Evolutionary conservation across 345 rosid genomes (phyloP).

Genomic region (Arabis alpina): DNA sequence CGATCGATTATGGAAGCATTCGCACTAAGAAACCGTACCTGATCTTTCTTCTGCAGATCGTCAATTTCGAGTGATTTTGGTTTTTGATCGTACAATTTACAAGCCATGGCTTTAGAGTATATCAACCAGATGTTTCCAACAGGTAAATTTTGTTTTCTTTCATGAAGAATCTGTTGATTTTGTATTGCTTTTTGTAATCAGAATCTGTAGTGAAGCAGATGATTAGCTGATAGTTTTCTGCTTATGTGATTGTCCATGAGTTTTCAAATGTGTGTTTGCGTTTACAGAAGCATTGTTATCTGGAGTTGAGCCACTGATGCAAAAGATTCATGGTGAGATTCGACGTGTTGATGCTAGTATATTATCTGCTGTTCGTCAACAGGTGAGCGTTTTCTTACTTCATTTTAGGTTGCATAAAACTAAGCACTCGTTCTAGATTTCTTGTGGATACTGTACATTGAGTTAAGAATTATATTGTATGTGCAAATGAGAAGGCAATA

Average conservation of each 20-base stretch:
- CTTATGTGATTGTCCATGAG: conserved; percentile 2
- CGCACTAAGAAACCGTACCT: background rate
- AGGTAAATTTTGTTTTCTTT: conserved; percentile 47
- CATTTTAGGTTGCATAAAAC: background rate
- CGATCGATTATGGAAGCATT: conserved; percentile 12
- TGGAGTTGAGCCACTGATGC: conserved; percentile 98
- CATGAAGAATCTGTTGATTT: conserved; percentile 1
- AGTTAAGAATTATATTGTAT: conserved; percentile 15
- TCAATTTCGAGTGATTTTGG: conserved; percentile 32
- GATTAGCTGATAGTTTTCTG: conserved; percentile 26
- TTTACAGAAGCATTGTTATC: conserved; percentile 90
- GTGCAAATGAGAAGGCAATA: background rate
- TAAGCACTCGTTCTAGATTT: conserved; percentile 10
- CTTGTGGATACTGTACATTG: conserved; percentile 20
- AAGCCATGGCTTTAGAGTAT: conserved; percentile 87
- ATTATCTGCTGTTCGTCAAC: conserved; percentile 95
- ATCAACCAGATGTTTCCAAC: conserved; percentile 99
- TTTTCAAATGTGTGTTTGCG: conserved; percentile 28
- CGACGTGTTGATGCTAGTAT: conserved; percentile 94
- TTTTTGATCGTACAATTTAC: conserved; percentile 20
- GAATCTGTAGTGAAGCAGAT: conserved; percentile 1
- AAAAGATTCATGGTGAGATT: conserved; percentile 91
- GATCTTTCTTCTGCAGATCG: conserved; percentile 35
- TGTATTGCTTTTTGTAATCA: conserved; percentile 7
- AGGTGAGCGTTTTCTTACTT: conserved; percentile 50